Conservation (phyloP, 345 rosid species). For the Salix dunnii region DNA sequence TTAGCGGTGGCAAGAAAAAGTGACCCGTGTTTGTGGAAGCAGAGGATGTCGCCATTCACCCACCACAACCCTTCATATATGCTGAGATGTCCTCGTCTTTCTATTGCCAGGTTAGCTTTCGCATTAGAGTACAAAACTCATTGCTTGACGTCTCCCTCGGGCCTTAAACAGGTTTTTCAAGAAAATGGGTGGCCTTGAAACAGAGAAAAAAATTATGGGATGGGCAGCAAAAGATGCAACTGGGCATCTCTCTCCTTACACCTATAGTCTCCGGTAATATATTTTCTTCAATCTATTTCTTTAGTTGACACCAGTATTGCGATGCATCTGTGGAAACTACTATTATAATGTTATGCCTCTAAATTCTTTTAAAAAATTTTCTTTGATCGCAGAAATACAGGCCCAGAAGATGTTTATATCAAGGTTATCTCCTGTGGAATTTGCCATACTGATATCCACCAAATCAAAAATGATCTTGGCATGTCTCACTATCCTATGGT, state of each 20-base stretch:
- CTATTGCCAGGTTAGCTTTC: not conserved
- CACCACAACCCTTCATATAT: not conserved
- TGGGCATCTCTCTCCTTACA: conserved; percentile 46
- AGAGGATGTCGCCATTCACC: not conserved
- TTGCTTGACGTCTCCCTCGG: too few species aligned
- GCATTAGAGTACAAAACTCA: not conserved
- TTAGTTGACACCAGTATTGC: not conserved
- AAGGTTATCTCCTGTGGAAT: conserved; percentile 51
- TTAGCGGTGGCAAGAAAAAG: not conserved
- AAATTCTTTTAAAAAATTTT: not conserved
- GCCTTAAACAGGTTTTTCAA: not conserved
- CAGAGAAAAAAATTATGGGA: conserved; percentile 40
- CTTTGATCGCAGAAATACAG: conserved; percentile 34
- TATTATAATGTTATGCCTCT: not conserved
- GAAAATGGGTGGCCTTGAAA: conserved; percentile 19
- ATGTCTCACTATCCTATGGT: conserved; percentile 71
- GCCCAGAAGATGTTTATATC: conserved; percentile 46
- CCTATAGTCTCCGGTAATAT: conserved; percentile 44
- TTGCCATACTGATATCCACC: conserved; percentile 68
- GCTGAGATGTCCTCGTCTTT: not conserved
- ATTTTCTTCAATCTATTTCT: not conserved
- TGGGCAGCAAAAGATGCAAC: conserved; percentile 60
- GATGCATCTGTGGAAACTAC: not conserved
- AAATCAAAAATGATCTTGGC: conserved; percentile 57
- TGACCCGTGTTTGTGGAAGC: not conserved